phyloP scores from a whole-genome alignment of 495 filamentous ascomycete species.

The Podospora didyma region DNA sequence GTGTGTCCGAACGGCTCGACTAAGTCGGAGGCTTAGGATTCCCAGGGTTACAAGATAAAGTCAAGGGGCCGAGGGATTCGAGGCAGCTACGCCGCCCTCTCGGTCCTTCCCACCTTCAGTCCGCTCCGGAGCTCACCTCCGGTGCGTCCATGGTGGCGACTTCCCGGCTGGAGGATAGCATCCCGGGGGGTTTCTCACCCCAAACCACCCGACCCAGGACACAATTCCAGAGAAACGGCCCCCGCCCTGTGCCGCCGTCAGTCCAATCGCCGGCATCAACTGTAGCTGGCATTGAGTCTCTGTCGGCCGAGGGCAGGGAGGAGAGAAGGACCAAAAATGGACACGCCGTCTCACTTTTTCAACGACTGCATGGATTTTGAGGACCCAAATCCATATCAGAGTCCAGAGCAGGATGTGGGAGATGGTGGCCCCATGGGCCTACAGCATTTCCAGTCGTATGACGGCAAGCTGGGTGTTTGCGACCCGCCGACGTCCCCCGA shows the following conservation, averaged over 20 bases:
- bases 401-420: conserved; percentile 15
- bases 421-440: conserved; percentile 5
- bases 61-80: background rate
- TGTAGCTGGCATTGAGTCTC: background rate
- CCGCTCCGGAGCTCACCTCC: conserved; percentile 16
- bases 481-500: conserved; percentile 3
- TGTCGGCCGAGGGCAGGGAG: background rate
- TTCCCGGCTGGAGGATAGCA: background rate
- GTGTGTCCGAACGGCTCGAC: background rate
- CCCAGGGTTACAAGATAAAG: background rate
- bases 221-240: background rate
- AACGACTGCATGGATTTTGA: conserved; percentile 23
- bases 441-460: conserved; percentile 12
- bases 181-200: background rate
- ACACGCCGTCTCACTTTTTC: conserved; percentile 26
- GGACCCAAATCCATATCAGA: conserved; percentile 20
- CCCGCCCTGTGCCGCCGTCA: background rate
- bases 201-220: background rate
- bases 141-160: conserved; percentile 7
- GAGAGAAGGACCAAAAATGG: conserved; percentile 15
- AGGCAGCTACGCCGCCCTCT: conserved; percentile 3
- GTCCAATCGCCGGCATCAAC: background rate
- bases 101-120: conserved; percentile 6
- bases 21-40: background rate
- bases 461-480: conserved; percentile 9